These are phyloP conservation scores for Tricholomella constricta DNA, from an alignment of 768 basidiomycete species.

Conservation along the genomic window DNA sequence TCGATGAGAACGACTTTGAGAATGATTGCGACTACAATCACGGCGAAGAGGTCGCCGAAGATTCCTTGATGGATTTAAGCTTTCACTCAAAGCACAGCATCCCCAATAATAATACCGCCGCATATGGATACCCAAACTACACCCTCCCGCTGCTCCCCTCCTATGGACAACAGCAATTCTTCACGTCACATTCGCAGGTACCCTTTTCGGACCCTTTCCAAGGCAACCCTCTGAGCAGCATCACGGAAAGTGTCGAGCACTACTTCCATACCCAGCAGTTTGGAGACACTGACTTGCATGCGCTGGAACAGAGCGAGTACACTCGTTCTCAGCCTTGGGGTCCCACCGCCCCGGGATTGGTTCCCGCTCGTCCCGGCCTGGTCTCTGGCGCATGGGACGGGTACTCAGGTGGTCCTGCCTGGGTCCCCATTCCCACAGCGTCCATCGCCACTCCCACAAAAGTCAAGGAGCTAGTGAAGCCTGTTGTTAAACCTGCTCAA, in stretches of 20 bases:
- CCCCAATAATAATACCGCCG: constrained; percentile 6
- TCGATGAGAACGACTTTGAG: constrained; percentile 71
- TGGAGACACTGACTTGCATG: constrained; percentile 17
- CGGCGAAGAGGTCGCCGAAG: constrained; percentile 37
- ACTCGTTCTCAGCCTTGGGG: constrained; percentile 9
- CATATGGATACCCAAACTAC: constrained; percentile 39
- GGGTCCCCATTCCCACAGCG: constrained; percentile 21
- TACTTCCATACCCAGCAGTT: constrained; percentile 41
- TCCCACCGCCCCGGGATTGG: neutral
- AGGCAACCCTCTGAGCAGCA: constrained; percentile 33
- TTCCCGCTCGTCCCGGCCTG: neutral
- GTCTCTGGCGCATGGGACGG: neutral
- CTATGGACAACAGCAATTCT: constrained; percentile 27
- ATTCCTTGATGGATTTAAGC: constrained; percentile 35
- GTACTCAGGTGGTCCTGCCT: constrained; percentile 17
- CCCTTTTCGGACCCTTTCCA: constrained; percentile 46
- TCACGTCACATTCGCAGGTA: constrained; percentile 21
- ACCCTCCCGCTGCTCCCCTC: constrained; percentile 22
- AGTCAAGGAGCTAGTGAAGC: neutral
- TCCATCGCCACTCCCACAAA: constrained; percentile 8
- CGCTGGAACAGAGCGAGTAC: constrained; percentile 11
- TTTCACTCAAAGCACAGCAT: constrained; percentile 28
- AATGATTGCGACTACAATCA: constrained; percentile 41
- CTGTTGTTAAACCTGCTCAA: neutral
- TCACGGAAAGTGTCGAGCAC: constrained; percentile 44